Conservation (phyloP, 2,329 filamentous ascomycete species). For the Diplodia seriata region DNA sequence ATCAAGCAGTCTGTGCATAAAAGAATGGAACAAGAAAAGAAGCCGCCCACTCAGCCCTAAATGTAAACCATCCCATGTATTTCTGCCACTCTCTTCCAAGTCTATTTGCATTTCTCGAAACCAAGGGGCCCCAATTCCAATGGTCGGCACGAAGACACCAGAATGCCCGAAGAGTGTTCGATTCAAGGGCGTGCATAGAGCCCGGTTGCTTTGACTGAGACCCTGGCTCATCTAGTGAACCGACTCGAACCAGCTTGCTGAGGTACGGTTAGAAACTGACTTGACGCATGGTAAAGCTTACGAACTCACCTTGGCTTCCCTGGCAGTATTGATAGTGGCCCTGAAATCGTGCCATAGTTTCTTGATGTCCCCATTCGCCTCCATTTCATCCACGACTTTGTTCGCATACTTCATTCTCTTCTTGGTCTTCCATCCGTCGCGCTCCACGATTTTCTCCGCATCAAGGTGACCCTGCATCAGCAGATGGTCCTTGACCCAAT, state of each 20-base stretch:
- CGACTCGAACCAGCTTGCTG: conserved; percentile 27
- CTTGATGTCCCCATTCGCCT: conserved; percentile 63
- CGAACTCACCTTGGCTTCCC: conserved; percentile 47
- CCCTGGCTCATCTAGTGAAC: not conserved
- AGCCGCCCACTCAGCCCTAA: not conserved
- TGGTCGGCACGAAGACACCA: not conserved
- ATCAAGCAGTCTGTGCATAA: not conserved
- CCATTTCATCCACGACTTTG: conserved; percentile 70
- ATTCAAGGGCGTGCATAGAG: not conserved
- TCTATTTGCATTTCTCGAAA: not conserved
- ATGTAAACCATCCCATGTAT: not conserved
- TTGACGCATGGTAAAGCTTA: no score
- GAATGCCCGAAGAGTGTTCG: not conserved
- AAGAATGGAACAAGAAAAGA: not conserved
- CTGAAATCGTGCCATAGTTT: conserved; percentile 71
- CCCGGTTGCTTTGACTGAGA: not conserved
- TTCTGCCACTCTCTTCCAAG: not conserved
- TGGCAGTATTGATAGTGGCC: conserved; percentile 64
- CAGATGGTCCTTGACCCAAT: conserved; percentile 71
- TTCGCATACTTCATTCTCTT: conserved; percentile 67
- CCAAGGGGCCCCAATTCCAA: not conserved
- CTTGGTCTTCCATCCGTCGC: conserved; percentile 67
- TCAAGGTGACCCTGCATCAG: conserved; percentile 63
- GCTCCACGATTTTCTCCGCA: conserved; percentile 64
- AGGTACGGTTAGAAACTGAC: not conserved